A percentile compares a stretch with the other conserved stretches of the same genome.
Conservation (phyloP, 2,329 filamentous ascomycete species). For the Cordyceps cicadae region DNA sequence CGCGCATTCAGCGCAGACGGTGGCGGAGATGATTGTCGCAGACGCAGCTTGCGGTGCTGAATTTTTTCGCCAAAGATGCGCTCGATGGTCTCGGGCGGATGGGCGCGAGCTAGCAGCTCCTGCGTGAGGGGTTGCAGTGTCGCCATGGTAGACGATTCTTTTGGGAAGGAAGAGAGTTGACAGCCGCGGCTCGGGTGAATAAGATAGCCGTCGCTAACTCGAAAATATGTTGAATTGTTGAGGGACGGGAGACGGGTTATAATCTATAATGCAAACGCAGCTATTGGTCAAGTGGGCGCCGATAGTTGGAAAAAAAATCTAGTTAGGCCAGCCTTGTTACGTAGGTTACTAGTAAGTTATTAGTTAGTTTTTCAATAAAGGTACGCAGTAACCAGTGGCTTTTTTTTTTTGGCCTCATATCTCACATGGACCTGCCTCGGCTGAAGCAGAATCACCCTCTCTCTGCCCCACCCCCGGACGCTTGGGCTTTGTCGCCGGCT, state of each 20-base stretch:
- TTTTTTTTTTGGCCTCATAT: background rate
- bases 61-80: slow-evolving; percentile 77
- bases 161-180: background rate
- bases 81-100: slow-evolving; percentile 62
- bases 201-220: background rate
- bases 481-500: background rate
- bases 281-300: background rate
- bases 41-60: slow-evolving; percentile 69
- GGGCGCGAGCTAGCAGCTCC: slow-evolving; percentile 65
- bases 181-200: background rate
- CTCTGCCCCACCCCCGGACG: slow-evolving; percentile 9
- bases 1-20: slow-evolving; percentile 47
- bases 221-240: slow-evolving; percentile 6
- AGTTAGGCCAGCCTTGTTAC: background rate
- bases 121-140: slow-evolving; percentile 40
- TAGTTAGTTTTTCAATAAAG: no score
- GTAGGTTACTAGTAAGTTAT: background rate
- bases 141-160: background rate
- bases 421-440: slow-evolving; percentile 12
- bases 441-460: background rate
- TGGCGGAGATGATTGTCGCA: slow-evolving; percentile 66
- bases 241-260: background rate
- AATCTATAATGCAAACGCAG: background rate
- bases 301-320: background rate
- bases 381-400: background rate